A percentile compares a stretch with the other conserved stretches of the same genome.
These are phyloP conservation scores for Cercospora zeina DNA, from an alignment of 2,329 filamentous ascomycete genomes.

Conservation along the genomic window DNA sequence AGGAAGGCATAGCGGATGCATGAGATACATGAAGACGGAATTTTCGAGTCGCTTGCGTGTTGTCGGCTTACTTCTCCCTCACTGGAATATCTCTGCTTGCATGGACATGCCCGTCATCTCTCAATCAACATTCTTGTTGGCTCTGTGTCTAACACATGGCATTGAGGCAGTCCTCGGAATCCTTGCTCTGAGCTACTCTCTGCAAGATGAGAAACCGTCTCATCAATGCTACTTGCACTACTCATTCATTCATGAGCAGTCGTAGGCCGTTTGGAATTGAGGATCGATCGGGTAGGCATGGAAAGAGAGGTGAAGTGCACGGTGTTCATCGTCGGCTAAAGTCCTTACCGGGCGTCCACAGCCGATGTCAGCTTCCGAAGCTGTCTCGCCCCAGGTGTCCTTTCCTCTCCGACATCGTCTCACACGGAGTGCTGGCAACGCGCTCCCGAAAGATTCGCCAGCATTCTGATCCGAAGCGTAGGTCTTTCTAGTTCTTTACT, in stretches of 20 bases:
- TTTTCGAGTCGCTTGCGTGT: too few species aligned
- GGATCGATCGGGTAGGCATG: background rate
- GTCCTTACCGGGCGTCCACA: background rate
- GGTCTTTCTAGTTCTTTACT: background rate
- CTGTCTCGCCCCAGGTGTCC: background rate
- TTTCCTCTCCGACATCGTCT: constrained; percentile 10
- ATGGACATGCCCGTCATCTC: too few species aligned
- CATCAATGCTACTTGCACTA: too few species aligned
- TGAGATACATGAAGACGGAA: too few species aligned
- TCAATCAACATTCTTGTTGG: too few species aligned
- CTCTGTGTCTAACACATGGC: too few species aligned
- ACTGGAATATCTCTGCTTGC: too few species aligned
- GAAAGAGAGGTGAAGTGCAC: background rate
- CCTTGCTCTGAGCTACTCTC: too few species aligned
- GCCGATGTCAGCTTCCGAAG: constrained; percentile 4
- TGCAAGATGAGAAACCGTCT: too few species aligned
- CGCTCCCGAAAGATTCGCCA: background rate
- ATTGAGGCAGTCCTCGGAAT: too few species aligned
- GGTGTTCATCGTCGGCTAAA: background rate
- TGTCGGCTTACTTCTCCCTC: too few species aligned
- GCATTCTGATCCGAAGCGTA: constrained; percentile 2
- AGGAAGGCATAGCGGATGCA: background rate
- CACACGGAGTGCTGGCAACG: background rate
- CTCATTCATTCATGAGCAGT: background rate
- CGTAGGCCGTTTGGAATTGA: background rate